Conservation (phyloP, 2,329 filamentous ascomycete genomes). For the Aciculosporium take region DNA sequence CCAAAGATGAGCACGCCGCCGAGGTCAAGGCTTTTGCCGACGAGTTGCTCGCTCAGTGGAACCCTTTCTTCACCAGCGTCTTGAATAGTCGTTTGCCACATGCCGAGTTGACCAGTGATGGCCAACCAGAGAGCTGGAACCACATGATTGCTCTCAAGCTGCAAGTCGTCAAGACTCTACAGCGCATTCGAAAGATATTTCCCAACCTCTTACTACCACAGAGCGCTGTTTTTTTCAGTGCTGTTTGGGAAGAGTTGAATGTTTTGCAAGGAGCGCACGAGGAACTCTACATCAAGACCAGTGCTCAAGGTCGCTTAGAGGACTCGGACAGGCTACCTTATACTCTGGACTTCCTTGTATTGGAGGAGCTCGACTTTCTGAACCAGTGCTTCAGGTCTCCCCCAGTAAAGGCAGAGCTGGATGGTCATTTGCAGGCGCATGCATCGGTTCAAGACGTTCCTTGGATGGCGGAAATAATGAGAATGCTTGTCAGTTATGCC, state of each 20-base stretch:
- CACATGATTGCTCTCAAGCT: constrained; percentile 77
- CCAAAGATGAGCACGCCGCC: constrained; percentile 79
- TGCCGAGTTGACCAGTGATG: constrained; percentile 29
- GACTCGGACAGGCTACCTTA: constrained; percentile 87
- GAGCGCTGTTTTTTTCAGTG: constrained; percentile 68
- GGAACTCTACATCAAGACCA: constrained; percentile 71
- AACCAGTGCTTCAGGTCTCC: constrained; percentile 81
- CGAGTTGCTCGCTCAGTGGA: constrained; percentile 70
- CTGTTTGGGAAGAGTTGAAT: constrained; percentile 78
- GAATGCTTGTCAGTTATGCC: constrained; percentile 69
- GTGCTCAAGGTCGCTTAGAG: constrained; percentile 75
- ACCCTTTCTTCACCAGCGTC: constrained; percentile 71
- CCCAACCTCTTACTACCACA: constrained; percentile 69
- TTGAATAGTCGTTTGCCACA: constrained; percentile 66
- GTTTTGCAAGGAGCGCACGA: constrained; percentile 60
- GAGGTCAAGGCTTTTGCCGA: constrained; percentile 84
- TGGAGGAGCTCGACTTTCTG: constrained; percentile 91
- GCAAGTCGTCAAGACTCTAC: constrained; percentile 84
- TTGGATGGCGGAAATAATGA: constrained; percentile 83
- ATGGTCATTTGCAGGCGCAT: constrained; percentile 55
- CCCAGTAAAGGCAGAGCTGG: constrained; percentile 79
- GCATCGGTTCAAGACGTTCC: constrained; percentile 47
- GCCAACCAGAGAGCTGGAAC: constrained; percentile 56
- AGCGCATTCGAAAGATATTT: constrained; percentile 79
- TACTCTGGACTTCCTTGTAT: constrained; percentile 80